Conservation (phyloP, 2,329 filamentous ascomycete species). For the Neofusicoccum umdonicola region DNA sequence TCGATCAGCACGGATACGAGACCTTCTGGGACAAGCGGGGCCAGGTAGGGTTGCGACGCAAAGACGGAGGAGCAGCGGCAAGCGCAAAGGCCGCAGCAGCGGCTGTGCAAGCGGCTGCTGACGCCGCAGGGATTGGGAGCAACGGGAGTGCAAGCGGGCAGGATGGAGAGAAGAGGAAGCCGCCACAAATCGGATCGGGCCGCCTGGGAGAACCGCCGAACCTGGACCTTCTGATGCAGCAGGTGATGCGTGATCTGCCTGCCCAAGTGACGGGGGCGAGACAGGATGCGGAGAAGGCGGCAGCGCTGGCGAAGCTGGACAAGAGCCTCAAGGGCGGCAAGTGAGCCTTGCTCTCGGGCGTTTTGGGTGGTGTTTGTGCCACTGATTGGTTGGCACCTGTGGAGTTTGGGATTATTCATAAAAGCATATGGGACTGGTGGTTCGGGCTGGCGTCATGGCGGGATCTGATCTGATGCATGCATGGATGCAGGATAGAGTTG, state of each 20-base stretch:
- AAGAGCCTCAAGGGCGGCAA: conserved; percentile 28
- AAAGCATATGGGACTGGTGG: conserved; percentile 1
- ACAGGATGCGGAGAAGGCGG: conserved; percentile 43
- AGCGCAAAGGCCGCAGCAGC: conserved; percentile 22
- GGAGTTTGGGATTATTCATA: conserved; percentile 1
- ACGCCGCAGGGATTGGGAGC: conserved; percentile 22
- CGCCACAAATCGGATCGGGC: conserved; percentile 24
- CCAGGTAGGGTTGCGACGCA: conserved; percentile 47
- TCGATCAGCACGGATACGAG: conserved; percentile 50
- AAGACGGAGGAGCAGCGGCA: conserved; percentile 28
- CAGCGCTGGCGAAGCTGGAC: conserved; percentile 48
- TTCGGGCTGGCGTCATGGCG: conserved; percentile 13
- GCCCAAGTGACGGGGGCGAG: conserved; percentile 35
- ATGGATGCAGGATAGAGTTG: not conserved
- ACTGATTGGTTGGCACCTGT: not conserved
- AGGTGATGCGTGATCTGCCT: conserved; percentile 46
- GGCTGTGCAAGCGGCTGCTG: conserved; percentile 26
- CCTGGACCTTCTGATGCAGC: conserved; percentile 43
- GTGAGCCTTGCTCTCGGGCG: conserved; percentile 4
- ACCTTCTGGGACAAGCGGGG: conserved; percentile 51
- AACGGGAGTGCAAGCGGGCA: not conserved
- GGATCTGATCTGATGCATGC: not conserved
- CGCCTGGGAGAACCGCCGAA: conserved; percentile 45
- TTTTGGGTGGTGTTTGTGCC: not conserved
- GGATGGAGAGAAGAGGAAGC: conserved; percentile 19